Base-by-base conservation (phyloP, 106 monocot species). In the Apostasia ramifera region DNA sequence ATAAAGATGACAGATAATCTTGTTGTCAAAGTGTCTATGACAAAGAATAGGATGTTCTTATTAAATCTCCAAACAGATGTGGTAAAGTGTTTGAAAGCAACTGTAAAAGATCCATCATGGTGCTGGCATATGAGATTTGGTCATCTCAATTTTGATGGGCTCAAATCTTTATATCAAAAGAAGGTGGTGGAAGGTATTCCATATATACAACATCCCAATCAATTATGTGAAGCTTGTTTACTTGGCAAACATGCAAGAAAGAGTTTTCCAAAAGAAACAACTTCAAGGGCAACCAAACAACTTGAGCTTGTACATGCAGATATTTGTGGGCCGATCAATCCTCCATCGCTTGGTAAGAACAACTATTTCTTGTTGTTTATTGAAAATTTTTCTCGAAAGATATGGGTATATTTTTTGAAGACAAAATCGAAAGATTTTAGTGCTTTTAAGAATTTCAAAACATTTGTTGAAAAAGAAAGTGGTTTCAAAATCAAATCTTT, bases 301-400 rank as follows among this genome's bases (percentile, higher is more conserved):
- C 48, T 72, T 6, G 47, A 72, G 12, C 65, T 71, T 38, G 59
- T 79, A 12, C 66, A 79, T 53, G 44, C 72, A 0, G 68, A 79
- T 45, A 7, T 79, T 14, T 72, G 72, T 62, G 67, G 67, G 1
- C 72, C 72, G 5, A 68, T 73, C 48, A 62, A 68, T 5, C 67
- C 78, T 37, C 2, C 8, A 10, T 73, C 59, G 1, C 15, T 53
- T 44, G 67, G 67, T 54, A 61, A 66, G 5, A 79, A 60, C 39
- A 48, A 1, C 38, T 78, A 78, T 67, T 78, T 78, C 40, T 7
- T 71, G 1, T 3, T 70, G 2, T 55, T 70, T 0, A 43, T 70
- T 70, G 57, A 70, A 58, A 57, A 59, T 37, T 46, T 13, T 70
- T 55, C 9, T 14, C 15, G 47, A 47, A 70, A 56, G n/a, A 70